These are phyloP conservation scores for Ophioceras dolichostomum DNA, from an alignment of 2,329 filamentous ascomycete genomes.

Conservation along the genomic window DNA sequence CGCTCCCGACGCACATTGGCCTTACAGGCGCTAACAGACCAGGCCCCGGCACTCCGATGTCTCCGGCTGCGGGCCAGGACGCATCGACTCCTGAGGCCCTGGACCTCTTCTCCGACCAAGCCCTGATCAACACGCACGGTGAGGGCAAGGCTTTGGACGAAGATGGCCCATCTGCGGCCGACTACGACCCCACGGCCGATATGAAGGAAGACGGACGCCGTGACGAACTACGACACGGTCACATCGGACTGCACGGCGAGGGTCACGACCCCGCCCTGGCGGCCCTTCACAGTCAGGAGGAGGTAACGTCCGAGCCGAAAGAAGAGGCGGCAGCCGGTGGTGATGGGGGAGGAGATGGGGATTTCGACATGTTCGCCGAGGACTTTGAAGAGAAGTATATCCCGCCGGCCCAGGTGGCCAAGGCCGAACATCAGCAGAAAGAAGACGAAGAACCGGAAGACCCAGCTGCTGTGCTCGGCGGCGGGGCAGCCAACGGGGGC, in stretches of 20 bases:
- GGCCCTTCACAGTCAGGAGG: neutral
- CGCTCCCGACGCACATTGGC: neutral
- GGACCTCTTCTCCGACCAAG: conserved; percentile 52
- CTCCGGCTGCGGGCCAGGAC: conserved; percentile 24
- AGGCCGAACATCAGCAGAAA: conserved; percentile 18
- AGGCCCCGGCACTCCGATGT: no score
- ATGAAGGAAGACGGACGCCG: conserved; percentile 74
- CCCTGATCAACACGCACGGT: conserved; percentile 50
- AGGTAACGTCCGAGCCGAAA: neutral
- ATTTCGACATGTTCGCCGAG: conserved; percentile 83
- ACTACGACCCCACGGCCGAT: conserved; percentile 82
- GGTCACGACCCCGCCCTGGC: conserved; percentile 3
- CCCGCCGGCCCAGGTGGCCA: conserved; percentile 26
- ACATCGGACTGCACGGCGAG: conserved; percentile 37
- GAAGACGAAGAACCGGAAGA: conserved; percentile 33
- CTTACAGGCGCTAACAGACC: no score
- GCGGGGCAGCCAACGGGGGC: conserved; percentile 49
- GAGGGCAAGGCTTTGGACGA: conserved; percentile 29
- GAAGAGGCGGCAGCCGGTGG: conserved; percentile 5
- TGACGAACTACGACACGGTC: conserved; percentile 51
- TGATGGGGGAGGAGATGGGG: conserved; percentile 54
- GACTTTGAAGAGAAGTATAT: conserved; percentile 59
- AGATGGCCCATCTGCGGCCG: conserved; percentile 79
- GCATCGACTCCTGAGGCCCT: conserved; percentile 46
- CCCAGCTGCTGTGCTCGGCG: conserved; percentile 30